Percentiles rank a stretch among this genome's conserved stretches.
phyloP scores from a whole-genome alignment of 139 green algal species.

The Chlorella sorokiniana region DNA sequence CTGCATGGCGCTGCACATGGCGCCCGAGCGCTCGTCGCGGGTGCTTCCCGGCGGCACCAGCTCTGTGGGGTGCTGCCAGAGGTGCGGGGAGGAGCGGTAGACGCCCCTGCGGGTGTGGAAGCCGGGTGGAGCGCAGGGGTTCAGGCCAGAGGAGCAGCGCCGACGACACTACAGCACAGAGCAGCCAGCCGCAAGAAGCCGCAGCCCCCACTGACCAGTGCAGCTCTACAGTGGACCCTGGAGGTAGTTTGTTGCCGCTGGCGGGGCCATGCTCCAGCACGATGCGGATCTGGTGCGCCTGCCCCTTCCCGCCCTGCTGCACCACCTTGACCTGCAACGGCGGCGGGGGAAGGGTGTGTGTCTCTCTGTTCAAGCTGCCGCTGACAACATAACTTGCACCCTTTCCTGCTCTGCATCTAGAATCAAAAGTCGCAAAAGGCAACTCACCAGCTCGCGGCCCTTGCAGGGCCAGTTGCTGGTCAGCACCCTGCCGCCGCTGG shows the following conservation, averaged over 20 bases:
- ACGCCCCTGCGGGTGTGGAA: conserved; percentile 33
- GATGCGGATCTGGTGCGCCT: background rate
- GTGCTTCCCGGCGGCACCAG: conserved; percentile 28
- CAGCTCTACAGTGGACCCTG: conserved; percentile 1
- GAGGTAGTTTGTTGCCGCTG: background rate
- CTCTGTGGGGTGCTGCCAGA: conserved; percentile 46
- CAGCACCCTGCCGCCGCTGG: background rate
- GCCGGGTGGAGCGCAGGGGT: too few species aligned
- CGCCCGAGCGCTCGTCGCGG: conserved; percentile 29
- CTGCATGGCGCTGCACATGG: conserved; percentile 42
- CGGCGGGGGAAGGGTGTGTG: background rate
- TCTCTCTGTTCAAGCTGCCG: background rate
- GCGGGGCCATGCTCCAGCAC: background rate
- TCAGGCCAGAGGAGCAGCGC: background rate
- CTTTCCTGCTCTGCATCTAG: background rate
- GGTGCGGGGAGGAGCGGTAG: conserved; percentile 33
- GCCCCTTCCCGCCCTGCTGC: background rate
- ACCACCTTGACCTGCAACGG: conserved; percentile 10
- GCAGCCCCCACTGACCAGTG: conserved; percentile 13
- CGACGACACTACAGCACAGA: background rate
- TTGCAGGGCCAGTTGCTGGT: conserved; percentile 32
- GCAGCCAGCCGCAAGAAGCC: background rate
- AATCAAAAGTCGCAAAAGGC: too few species aligned
- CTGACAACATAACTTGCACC: background rate
- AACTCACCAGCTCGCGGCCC: conserved; percentile 29